These are phyloP conservation scores for Heterobasidion annosum DNA, from an alignment of 1,284 basidiomycete species.

Conservation along the genomic window DNA sequence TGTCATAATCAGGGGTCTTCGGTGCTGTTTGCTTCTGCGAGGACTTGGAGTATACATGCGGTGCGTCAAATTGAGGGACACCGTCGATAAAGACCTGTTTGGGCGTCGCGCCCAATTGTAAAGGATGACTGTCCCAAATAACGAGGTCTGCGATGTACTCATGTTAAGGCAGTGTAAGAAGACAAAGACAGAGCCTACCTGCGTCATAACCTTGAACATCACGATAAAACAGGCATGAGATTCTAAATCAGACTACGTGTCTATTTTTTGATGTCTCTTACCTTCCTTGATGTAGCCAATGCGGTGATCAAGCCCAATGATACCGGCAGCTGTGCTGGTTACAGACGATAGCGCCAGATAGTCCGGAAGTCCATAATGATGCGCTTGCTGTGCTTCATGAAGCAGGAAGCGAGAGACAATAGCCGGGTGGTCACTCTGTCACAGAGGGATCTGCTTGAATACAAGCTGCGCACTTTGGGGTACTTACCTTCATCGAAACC, in stretches of 20 bases:
- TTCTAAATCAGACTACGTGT: neutral
- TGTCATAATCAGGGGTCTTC: slow-evolving; percentile 51
- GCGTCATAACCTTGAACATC: slow-evolving; percentile 28
- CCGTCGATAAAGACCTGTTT: slow-evolving; percentile 67
- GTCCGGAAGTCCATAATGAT: slow-evolving; percentile 61
- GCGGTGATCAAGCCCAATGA: slow-evolving; percentile 75
- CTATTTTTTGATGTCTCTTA: neutral
- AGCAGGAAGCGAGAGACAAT: slow-evolving; percentile 74
- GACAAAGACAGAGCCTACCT: slow-evolving; percentile 18
- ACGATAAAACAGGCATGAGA: no score
- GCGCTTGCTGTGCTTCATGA: slow-evolving; percentile 83
- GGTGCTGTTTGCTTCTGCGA: slow-evolving; percentile 39
- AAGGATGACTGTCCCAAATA: slow-evolving; percentile 83
- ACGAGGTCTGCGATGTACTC: slow-evolving; percentile 52
- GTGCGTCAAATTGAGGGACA: slow-evolving; percentile 41
- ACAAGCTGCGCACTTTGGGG: no score
- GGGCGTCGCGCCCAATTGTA: slow-evolving; percentile 65
- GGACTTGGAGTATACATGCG: slow-evolving; percentile 35
- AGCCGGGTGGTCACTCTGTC: slow-evolving; percentile 64
- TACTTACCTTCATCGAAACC: slow-evolving; percentile 68
- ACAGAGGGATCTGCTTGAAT: neutral
- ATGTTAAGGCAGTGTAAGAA: neutral
- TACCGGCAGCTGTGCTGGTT: slow-evolving; percentile 69
- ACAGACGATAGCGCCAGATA: slow-evolving; percentile 65
- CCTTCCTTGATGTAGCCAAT: slow-evolving; percentile 58